Percentiles rank a stretch among this genome's conserved stretches.
phyloP scores from a whole-genome alignment of 148 eudicot species.

The Rhododendron kiyosumense region DNA sequence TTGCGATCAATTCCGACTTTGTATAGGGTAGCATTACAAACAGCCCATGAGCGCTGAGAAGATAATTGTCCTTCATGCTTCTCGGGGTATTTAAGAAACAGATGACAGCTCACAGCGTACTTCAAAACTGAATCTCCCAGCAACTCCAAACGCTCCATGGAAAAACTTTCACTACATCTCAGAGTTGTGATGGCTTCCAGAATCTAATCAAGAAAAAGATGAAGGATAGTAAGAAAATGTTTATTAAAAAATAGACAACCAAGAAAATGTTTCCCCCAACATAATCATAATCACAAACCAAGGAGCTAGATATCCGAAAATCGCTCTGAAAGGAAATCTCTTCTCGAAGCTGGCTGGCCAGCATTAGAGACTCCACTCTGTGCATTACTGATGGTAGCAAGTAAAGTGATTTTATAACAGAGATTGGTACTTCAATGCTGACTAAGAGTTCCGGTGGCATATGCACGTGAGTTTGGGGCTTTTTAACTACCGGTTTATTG shows the following conservation, averaged over 20 bases:
- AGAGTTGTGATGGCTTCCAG: slow-evolving; percentile 86
- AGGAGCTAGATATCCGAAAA: slow-evolving; percentile 48
- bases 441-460: slow-evolving; percentile 96
- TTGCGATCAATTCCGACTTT: slow-evolving; percentile 51
- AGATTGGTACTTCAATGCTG: slow-evolving; percentile 41
- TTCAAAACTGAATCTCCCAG: slow-evolving; percentile 95
- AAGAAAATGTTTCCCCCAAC: not conserved
- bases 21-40: slow-evolving; percentile 76
- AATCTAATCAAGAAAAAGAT: slow-evolving; percentile 33
- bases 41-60: slow-evolving; percentile 42
- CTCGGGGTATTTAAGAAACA: slow-evolving; percentile 63
- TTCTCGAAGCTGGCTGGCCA: slow-evolving; percentile 87
- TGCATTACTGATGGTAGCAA: slow-evolving; percentile 92
- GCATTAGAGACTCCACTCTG: slow-evolving; percentile 83
- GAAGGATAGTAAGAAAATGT: not conserved
- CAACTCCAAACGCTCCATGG: slow-evolving; percentile 88
- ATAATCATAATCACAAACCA: slow-evolving; percentile 48
- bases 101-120: slow-evolving; percentile 70
- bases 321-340: slow-evolving; percentile 40
- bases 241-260: not conserved
- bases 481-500: slow-evolving; percentile 10
- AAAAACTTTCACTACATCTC: slow-evolving; percentile 80
- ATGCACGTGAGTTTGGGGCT: slow-evolving; percentile 45
- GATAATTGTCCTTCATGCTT: slow-evolving; percentile 80
- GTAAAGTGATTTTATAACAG: slow-evolving; percentile 57